Evolutionary conservation across 1,139 yeast species (phyloP).

Genomic region (Eremothecium sinecaudum): DNA sequence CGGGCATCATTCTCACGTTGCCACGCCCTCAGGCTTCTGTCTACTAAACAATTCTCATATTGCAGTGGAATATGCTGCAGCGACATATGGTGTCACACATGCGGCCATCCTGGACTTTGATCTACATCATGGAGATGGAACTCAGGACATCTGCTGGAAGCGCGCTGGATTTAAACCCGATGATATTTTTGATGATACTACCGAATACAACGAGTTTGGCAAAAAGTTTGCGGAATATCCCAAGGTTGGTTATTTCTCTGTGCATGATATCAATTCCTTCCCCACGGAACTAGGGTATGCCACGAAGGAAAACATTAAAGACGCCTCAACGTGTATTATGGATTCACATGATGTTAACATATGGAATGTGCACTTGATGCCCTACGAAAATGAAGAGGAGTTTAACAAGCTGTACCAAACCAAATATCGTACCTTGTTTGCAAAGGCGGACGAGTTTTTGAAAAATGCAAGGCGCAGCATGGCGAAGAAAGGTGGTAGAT

Average conservation of each 20-base stretch:
- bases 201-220: constrained; percentile 42
- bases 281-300: constrained; percentile 80
- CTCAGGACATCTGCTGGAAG: constrained; percentile 82
- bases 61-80: constrained; percentile 71
- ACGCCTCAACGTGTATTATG: constrained; percentile 73
- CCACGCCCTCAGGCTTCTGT: constrained; percentile 82
- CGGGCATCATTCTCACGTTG: constrained; percentile 85
- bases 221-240: constrained; percentile 48
- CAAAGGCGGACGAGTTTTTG: constrained; percentile 62
- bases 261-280: constrained; percentile 79
- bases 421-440: constrained; percentile 52
- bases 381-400: constrained; percentile 52
- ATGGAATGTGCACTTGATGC: constrained; percentile 78
- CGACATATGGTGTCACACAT: constrained; percentile 58
- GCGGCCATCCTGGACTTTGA: constrained; percentile 79
- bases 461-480: constrained; percentile 40
- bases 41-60: constrained; percentile 74
- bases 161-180: constrained; percentile 42
- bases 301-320: constrained; percentile 56
- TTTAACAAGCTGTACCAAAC: constrained; percentile 55
- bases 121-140: constrained; percentile 88
- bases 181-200: constrained; percentile 30
- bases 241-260: constrained; percentile 71
- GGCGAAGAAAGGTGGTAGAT: constrained; percentile 37
- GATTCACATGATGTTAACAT: constrained; percentile 66